Conservation (phyloP, 257 asterid genomes). For the Scutellaria galericulata region DNA sequence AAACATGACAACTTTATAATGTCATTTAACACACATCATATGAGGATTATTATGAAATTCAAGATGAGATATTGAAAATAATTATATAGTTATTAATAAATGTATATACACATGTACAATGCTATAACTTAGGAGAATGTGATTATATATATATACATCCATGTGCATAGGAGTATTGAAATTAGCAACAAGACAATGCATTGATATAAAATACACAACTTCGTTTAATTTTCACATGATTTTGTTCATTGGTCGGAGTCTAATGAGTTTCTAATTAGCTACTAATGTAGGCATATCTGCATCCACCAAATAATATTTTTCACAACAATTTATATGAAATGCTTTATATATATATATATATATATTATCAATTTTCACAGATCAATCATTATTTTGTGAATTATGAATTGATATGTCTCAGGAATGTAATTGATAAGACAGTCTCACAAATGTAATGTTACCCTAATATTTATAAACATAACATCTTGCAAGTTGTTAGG, state of each 20-base stretch:
- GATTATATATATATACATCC: conserved; percentile 9
- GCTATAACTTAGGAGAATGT: conserved; percentile 11
- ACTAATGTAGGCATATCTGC: conserved; percentile 28
- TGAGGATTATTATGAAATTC: too few species aligned
- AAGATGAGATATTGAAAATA: too few species aligned
- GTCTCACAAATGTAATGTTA: too few species aligned
- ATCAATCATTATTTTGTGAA: too few species aligned
- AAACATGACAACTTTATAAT: too few species aligned
- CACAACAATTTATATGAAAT: background rate
- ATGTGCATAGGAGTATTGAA: conserved; percentile 26
- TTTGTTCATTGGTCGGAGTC: conserved; percentile 7
- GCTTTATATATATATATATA: too few species aligned
- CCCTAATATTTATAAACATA: too few species aligned
- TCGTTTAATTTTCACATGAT: conserved; percentile 21
- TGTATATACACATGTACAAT: background rate
- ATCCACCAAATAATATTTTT: conserved; percentile 15
- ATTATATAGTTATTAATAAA: background rate
- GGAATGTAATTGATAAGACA: too few species aligned
- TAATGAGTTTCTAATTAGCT: conserved; percentile 29
- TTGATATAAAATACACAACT: conserved; percentile 4
- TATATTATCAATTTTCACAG: too few species aligned
- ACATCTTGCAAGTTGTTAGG: too few species aligned
- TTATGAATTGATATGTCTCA: too few species aligned
- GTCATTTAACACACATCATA: too few species aligned
- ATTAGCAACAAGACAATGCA: background rate